Evolutionary conservation across 139 green algal genomes (phyloP), one percentile per base, ranked within the genome.

Genomic region (Chlamydomonas eustigma): DNA sequence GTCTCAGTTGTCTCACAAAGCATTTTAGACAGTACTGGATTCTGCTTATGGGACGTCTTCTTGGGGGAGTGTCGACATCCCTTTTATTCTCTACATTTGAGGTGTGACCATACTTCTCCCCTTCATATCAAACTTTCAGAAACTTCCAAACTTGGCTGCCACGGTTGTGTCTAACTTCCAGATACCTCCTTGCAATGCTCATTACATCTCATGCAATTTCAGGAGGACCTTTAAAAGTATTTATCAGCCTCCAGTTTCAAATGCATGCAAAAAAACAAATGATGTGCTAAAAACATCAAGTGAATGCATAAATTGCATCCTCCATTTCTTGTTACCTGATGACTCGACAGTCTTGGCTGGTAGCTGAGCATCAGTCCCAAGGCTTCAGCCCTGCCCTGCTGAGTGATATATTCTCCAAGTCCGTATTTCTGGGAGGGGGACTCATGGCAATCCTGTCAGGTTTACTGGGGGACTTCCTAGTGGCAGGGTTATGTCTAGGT

Each of bases 1-100:
- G 85, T 44, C 71, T 93, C 2, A 91, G 85, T 64, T 99, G 95
- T 89, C 73, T 91, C 36, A 98, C 95, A 58, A 99, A 99, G 89
- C 95, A 99, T 90, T 97, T 82, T 36, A 81, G 86, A 70, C 81
- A 88, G 71, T 99, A 95, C 79, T 80, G 74, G 31, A 82, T 98
- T 34, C 83, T 98, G 5, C 90, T 99, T 76, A 30, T 93, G 3
- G 95, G 95, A 1, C 52, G 95, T 35, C 64, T 98, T 18, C 89
- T 98, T 67, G 96, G 95, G 36, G 95, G 95, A 36, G 88, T 99
- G 1, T 88, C 95, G 51, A 98, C 95, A 4, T 96, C 88, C 2
- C 90, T 99, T 39, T 91, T 99, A 37, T 99, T 97, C 86, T 96
- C 90, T 2, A 89, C 91, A 4, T 99, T 99, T 77, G 95, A 99